phyloP scores from a whole-genome alignment of 176 grass and related monocot species.

The Otatea glauca region DNA sequence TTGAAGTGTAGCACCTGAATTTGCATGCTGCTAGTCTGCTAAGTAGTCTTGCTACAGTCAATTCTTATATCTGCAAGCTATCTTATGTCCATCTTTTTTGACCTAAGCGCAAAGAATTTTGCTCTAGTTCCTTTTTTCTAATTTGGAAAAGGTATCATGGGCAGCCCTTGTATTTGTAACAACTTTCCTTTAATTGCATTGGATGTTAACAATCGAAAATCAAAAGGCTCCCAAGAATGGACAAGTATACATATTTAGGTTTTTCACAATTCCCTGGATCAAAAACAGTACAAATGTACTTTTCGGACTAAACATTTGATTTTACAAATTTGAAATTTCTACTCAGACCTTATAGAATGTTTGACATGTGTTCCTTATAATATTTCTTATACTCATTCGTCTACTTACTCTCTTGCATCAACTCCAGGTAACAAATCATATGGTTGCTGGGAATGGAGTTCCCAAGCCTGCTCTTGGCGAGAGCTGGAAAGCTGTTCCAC shows the following conservation, averaged over 20 bases:
- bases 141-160: neutral
- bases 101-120: neutral
- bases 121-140: neutral
- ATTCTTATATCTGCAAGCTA: neutral
- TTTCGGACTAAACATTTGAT: neutral
- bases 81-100: neutral
- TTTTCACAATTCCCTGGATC: neutral
- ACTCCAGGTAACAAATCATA: slow-evolving; percentile 64
- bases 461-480: slow-evolving; percentile 69
- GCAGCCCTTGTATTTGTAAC: neutral
- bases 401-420: slow-evolving; percentile 9
- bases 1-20: neutral
- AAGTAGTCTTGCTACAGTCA: neutral
- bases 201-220: neutral
- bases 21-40: neutral
- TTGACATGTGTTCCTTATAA: slow-evolving; percentile 18
- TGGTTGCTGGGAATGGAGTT: slow-evolving; percentile 58
- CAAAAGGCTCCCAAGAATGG: neutral
- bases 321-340: neutral
- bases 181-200: neutral
- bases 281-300: neutral
- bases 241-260: neutral
- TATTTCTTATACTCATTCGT: slow-evolving; percentile 1
- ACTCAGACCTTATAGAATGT: neutral
- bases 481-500: slow-evolving; percentile 72